A percentile compares a stretch with the other conserved stretches of the same genome.
Conservation (phyloP, 2,329 filamentous ascomycete genomes). For the Dactylellina drechsleri region DNA sequence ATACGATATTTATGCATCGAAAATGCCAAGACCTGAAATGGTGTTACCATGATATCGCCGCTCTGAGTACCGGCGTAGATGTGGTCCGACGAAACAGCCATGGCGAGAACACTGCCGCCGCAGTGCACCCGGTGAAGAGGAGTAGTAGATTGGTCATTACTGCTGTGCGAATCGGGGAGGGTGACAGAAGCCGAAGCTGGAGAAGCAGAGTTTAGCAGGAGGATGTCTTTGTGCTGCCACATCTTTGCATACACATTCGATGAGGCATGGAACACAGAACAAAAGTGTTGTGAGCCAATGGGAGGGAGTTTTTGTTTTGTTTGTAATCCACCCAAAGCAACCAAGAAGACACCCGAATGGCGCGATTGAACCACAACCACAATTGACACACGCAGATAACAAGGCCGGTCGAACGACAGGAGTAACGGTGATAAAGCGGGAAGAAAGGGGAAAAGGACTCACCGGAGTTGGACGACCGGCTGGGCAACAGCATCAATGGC, state of each 20-base stretch:
- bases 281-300: slow-evolving; percentile 32
- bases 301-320: background rate
- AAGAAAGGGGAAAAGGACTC: background rate
- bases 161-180: slow-evolving; percentile 14
- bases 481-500: slow-evolving; percentile 9
- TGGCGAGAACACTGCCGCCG: slow-evolving; percentile 70
- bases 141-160: slow-evolving; percentile 27
- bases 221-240: slow-evolving; percentile 46
- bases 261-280: background rate
- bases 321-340: slow-evolving; percentile 11
- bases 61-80: slow-evolving; percentile 94
- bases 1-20: background rate
- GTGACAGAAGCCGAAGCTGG: slow-evolving; percentile 41
- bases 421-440: background rate
- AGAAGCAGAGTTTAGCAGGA: slow-evolving; percentile 43
- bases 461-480: slow-evolving; percentile 24
- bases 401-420: background rate
- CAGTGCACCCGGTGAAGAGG: slow-evolving; percentile 52
- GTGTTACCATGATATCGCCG: slow-evolving; percentile 79
- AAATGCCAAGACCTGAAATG: background rate
- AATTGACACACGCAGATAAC: slow-evolving; percentile 8
- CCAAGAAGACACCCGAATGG: slow-evolving; percentile 32
- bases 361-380: slow-evolving; percentile 25
- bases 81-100: slow-evolving; percentile 80
- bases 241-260: background rate